These are phyloP conservation scores for Chenopodium album DNA, from an alignment of 148 eudicot species.

Conservation along the genomic window DNA sequence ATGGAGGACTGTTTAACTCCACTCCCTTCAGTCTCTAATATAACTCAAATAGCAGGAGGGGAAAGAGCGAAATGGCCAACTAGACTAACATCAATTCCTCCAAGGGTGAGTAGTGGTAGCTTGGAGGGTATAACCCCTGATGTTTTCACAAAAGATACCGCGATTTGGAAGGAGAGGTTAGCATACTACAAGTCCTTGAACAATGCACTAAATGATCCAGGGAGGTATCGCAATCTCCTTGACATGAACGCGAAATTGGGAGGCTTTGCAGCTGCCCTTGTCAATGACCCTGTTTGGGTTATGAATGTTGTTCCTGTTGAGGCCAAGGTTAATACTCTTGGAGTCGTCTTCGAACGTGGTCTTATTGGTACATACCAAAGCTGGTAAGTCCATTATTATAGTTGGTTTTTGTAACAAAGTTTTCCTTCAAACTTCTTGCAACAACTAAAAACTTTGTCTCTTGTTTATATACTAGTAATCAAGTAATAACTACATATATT, in stretches of 20 bases:
- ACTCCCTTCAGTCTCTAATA: constrained; percentile 59
- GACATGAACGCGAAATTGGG: constrained; percentile 93
- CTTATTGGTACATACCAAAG: constrained; percentile 84
- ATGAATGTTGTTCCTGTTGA: constrained; percentile 82
- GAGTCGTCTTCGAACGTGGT: constrained; percentile 74
- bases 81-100: constrained; percentile 64
- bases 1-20: constrained; percentile 77
- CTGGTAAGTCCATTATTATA: constrained; percentile 45
- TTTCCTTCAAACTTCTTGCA: neutral
- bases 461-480: too few species aligned
- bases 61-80: constrained; percentile 61
- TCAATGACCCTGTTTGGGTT: constrained; percentile 86
- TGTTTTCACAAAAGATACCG: constrained; percentile 43
- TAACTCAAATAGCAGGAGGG: constrained; percentile 73
- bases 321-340: constrained; percentile 68
- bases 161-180: constrained; percentile 58
- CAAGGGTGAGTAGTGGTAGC: constrained; percentile 55
- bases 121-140: constrained; percentile 55
- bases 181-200: constrained; percentile 50
- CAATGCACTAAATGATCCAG: constrained; percentile 54
- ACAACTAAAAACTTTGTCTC: too few species aligned
- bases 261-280: constrained; percentile 85
- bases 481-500: too few species aligned
- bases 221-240: constrained; percentile 75
- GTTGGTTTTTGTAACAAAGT: neutral